Conservation (phyloP, 1,284 basidiomycete species). For the Apiotrichum laibachii region DNA sequence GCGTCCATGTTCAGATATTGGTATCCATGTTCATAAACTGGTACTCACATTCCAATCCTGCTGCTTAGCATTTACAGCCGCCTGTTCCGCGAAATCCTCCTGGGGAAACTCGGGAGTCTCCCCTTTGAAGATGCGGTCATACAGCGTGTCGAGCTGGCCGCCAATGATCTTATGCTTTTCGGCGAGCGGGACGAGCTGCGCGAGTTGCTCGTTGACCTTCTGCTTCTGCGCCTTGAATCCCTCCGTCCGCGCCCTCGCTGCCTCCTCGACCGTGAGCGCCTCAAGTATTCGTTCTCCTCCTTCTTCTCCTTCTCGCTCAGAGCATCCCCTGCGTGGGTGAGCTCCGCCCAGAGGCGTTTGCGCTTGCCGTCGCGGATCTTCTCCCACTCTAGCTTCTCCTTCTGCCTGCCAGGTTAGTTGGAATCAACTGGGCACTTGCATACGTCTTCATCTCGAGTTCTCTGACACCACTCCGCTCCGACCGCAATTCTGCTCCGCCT, state of each 20-base stretch:
- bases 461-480: too few species aligned
- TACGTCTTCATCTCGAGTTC: too few species aligned
- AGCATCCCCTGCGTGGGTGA: conserved; percentile 10
- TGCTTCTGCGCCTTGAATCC: conserved; percentile 14
- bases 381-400: conserved; percentile 23
- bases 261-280: conserved; percentile 20
- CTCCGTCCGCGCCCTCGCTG: conserved; percentile 18
- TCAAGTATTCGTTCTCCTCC: conserved; percentile 29
- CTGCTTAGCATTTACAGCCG: background rate
- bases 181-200: background rate
- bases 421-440: too few species aligned
- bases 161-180: conserved; percentile 6
- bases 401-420: conserved; percentile 7
- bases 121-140: conserved; percentile 18
- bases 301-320: conserved; percentile 21
- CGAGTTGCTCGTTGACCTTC: conserved; percentile 5
- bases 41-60: conserved; percentile 16
- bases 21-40: too few species aligned
- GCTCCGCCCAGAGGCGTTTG: conserved; percentile 22
- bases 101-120: conserved; percentile 21
- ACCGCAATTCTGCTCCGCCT: too few species aligned
- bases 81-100: conserved; percentile 23
- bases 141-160: conserved; percentile 17
- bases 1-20: too few species aligned
- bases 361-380: conserved; percentile 22